phyloP scores from a whole-genome alignment of 179 eudicot genomes.

The Corrigiola litoralis region DNA sequence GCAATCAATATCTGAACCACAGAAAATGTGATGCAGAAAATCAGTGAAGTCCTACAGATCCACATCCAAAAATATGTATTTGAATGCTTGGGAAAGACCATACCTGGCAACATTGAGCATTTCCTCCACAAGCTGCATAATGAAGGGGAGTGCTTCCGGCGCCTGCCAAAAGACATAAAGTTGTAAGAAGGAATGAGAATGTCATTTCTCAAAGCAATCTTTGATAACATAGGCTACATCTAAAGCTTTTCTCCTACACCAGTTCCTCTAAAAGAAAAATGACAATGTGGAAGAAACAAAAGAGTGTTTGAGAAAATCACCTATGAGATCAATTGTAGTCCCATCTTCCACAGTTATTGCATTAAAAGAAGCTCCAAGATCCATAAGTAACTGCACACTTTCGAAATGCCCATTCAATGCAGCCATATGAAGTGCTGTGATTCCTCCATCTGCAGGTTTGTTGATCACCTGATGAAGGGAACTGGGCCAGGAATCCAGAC shows the following conservation, averaged over 20 bases:
- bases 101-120: slow-evolving; percentile 87
- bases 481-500: slow-evolving; percentile 31
- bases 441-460: slow-evolving; percentile 89
- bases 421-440: slow-evolving; percentile 97
- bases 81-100: slow-evolving; percentile 1
- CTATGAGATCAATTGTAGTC: slow-evolving; percentile 82
- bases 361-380: slow-evolving; percentile 80
- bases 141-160: slow-evolving; percentile 94
- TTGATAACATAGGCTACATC: too few relatives aligned
- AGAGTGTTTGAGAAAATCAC: slow-evolving; percentile 22
- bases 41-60: slow-evolving; percentile 1
- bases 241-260: too few relatives aligned
- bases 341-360: slow-evolving; percentile 85
- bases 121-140: slow-evolving; percentile 97
- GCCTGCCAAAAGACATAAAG: slow-evolving; percentile 38
- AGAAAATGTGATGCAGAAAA: slow-evolving; percentile 2
- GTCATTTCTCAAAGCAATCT: too few relatives aligned
- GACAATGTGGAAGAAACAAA: background rate
- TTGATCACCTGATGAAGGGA: slow-evolving; percentile 63
- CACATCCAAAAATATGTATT: background rate
- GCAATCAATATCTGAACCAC: slow-evolving; percentile 62
- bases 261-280: too few relatives aligned
- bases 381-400: slow-evolving; percentile 66
- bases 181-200: too few relatives aligned
- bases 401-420: slow-evolving; percentile 86